Conservation (phyloP, 2,329 filamentous ascomycete genomes). For the Fusarium albidum region DNA sequence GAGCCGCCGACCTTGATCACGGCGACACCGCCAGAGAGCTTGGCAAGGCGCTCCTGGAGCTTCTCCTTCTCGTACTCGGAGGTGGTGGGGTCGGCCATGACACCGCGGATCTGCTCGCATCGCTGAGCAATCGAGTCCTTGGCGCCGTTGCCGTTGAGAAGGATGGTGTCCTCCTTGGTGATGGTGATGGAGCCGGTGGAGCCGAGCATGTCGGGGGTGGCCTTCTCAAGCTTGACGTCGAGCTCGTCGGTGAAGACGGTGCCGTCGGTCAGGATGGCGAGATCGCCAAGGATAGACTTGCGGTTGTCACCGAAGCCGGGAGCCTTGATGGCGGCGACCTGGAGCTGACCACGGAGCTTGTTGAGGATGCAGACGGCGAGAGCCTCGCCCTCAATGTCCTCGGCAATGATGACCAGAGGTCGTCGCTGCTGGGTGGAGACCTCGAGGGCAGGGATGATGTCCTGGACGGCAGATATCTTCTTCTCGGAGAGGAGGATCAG, state of each 20-base stretch:
- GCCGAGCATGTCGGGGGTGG: constrained; percentile 93
- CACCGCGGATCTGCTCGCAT: constrained; percentile 98
- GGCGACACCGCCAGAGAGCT: constrained; percentile 98
- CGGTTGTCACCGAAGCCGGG: constrained; percentile 99
- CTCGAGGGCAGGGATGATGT: constrained; percentile 98
- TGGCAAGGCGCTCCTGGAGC: constrained; percentile 98
- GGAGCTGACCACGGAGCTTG: constrained; percentile 99
- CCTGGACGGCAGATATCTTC: constrained; percentile 99
- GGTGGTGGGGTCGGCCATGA: constrained; percentile 91
- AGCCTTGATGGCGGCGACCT: constrained; percentile 98
- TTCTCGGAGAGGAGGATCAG: constrained; percentile 98
- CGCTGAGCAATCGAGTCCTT: constrained; percentile 94
- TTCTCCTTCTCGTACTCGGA: constrained; percentile 99
- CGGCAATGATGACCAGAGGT: constrained; percentile 96
- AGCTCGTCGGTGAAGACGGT: constrained; percentile 99
- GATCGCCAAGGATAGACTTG: constrained; percentile 98
- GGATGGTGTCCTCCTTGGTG: constrained; percentile 99
- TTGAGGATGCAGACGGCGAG: constrained; percentile 99
- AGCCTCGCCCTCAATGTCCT: constrained; percentile 99
- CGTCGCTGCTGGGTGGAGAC: constrained; percentile 94
- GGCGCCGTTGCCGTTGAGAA: constrained; percentile 95
- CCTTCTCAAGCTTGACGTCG: constrained; percentile 99
- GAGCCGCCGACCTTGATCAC: constrained; percentile 99
- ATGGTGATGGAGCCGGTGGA: constrained; percentile 98
- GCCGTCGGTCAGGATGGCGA: constrained; percentile 94